Base-by-base conservation (phyloP, 1,284 basidiomycete species). In the Naganishia sp. region DNA sequence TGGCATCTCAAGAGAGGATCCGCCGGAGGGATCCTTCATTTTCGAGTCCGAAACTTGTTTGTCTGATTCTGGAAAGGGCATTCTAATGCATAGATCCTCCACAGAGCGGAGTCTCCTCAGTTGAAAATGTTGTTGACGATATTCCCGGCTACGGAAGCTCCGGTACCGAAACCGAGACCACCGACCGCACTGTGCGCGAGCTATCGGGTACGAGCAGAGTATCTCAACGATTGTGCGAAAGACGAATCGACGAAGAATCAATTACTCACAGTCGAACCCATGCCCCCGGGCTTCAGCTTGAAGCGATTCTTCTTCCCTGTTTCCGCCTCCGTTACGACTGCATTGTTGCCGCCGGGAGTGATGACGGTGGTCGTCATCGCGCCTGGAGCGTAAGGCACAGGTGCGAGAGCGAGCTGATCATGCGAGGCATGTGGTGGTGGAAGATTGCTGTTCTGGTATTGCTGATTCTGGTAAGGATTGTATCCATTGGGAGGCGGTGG, bases 181-280 rank as follows among this genome's bases (percentile, higher is more conserved):
- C 65, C 65, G 11, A 66, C 65, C 15, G 65, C 65, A 25, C 57
- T 62, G 35, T 66, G 65, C 1, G 65, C 65, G 21, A 66, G 52
- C 65, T 66, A 51, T 51, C 10, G 35, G 3, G 13, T n/a, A 28
- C 45, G n/a, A 18, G 31, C 46, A 52, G 7, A 42, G 0, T 21
- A 52, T 46, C 5, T 47, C 49, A 47, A 35, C n/a, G 11, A 23
- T 10, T 39, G 21, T 53, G 21, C 18, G 18, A 55, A 1, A 47
- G 35, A 15, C 46, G 18, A 21, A 21, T 35, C 23, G n/a, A 51
- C 7, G 28, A 6, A 9, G 35, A 39, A 39, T 13, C 35, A 13
- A 13, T 25, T 17, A 58, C 55, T 58, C 25, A 58, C 55, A 21
- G 46, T 61, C 10, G 50, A 64, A 41, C 47, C 49, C 62, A 41